Evolutionary conservation across 106 monocot genomes (phyloP).

Genomic region (Narthecium ossifragum): DNA sequence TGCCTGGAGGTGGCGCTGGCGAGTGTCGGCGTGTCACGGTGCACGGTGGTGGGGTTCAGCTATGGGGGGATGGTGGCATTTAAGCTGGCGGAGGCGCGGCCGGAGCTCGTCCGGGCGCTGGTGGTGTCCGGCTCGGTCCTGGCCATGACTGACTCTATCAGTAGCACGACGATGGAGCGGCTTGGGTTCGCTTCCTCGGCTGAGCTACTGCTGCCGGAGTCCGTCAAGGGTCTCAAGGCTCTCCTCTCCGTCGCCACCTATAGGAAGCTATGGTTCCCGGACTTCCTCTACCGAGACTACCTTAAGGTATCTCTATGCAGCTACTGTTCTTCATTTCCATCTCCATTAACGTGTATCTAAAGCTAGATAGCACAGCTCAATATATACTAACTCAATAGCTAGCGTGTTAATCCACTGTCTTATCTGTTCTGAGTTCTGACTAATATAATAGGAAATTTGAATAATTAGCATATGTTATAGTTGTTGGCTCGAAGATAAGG

Average conservation of each 20-base stretch:
- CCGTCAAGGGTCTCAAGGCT: slow-evolving; percentile 19
- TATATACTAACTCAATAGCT: no score
- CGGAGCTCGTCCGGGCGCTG: neutral
- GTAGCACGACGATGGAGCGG: slow-evolving; percentile 5
- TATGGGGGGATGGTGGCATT: slow-evolving; percentile 95
- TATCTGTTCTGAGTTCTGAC: no score
- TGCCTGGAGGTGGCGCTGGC: slow-evolving; percentile 51
- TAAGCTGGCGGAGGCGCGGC: slow-evolving; percentile 58
- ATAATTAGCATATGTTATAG: no score
- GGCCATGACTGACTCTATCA: slow-evolving; percentile 28
- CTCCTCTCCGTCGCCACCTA: slow-evolving; percentile 15
- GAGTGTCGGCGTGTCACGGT: slow-evolving; percentile 42
- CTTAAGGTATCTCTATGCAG: no score
- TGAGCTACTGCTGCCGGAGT: slow-evolving; percentile 19
- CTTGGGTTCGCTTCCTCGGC: slow-evolving; percentile 18
- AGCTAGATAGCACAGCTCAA: no score
- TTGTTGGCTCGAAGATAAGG: no score
- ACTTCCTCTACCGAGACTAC: slow-evolving; percentile 11
- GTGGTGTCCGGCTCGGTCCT: slow-evolving; percentile 19
- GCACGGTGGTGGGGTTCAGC: slow-evolving; percentile 89
- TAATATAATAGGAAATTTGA: no score
- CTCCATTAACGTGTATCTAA: no score
- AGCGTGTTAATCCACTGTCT: no score
- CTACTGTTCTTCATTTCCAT: no score
- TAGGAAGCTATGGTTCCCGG: slow-evolving; percentile 22